Conservation (phyloP, 768 basidiomycete genomes). For the Kwoniella dejecticola region DNA sequence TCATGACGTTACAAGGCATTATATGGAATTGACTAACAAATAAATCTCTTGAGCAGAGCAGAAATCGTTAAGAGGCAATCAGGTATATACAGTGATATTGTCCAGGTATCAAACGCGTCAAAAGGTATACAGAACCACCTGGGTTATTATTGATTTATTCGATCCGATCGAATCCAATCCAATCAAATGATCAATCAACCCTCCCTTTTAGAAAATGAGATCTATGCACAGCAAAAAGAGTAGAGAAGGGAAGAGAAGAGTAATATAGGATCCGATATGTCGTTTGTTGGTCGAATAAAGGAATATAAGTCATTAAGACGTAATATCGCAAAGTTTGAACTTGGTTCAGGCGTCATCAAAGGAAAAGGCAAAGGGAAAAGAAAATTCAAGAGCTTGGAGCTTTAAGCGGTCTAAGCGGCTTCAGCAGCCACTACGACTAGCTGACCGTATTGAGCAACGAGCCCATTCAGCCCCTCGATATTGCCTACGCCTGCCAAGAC, state of each 20-base stretch:
- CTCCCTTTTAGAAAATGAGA: constrained; percentile 2
- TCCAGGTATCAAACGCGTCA: constrained; percentile 7
- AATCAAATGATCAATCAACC: not conserved
- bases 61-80: not conserved
- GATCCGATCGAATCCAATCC: too few species aligned
- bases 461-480: constrained; percentile 37
- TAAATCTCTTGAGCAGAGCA: not conserved
- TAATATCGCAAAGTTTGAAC: too few species aligned
- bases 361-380: too few species aligned
- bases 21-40: not conserved
- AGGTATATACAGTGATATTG: constrained; percentile 6
- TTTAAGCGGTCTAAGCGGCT: constrained; percentile 9
- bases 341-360: too few species aligned
- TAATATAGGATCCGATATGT: too few species aligned
- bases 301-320: too few species aligned
- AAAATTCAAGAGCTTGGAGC: not conserved
- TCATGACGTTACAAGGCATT: not conserved
- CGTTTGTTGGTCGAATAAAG: too few species aligned
- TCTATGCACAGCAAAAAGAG: constrained; percentile 7
- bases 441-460: constrained; percentile 45
- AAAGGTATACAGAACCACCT: constrained; percentile 1
- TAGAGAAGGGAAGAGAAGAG: not conserved
- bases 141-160: constrained; percentile 1
- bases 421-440: constrained; percentile 45
- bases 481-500: constrained; percentile 22